phyloP scores from a whole-genome alignment of 1,139 yeast genomes.

The Debaryomycetaceae sp. region DNA sequence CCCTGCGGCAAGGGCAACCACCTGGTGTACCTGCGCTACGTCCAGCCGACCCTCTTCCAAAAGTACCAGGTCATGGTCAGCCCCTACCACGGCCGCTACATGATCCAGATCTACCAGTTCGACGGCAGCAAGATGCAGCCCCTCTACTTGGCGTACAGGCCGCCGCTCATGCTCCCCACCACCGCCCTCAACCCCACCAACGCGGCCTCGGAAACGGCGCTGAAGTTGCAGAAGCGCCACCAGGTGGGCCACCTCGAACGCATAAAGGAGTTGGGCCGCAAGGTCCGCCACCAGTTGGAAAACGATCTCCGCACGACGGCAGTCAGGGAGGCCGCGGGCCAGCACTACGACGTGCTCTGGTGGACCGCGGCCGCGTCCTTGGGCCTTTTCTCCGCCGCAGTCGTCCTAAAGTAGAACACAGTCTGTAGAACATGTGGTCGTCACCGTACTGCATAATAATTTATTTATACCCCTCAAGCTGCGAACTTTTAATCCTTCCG shows the following conservation, averaged over 20 bases:
- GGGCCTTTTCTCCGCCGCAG: slow-evolving; percentile 12
- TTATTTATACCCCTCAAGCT: no score
- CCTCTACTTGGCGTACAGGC: slow-evolving; percentile 78
- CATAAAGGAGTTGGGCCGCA: slow-evolving; percentile 13
- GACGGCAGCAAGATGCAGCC: slow-evolving; percentile 86
- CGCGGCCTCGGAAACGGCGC: slow-evolving; percentile 24
- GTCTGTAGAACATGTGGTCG: no score
- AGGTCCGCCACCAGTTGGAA: slow-evolving; percentile 63
- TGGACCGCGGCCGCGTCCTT: slow-evolving; percentile 26
- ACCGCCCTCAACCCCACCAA: slow-evolving; percentile 79
- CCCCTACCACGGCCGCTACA: slow-evolving; percentile 72
- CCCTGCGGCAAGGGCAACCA: slow-evolving; percentile 56
- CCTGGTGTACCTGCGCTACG: slow-evolving; percentile 62
- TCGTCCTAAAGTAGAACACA: slow-evolving; percentile 5
- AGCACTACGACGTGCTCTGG: slow-evolving; percentile 36
- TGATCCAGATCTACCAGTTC: slow-evolving; percentile 62
- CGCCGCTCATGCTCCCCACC: slow-evolving; percentile 95
- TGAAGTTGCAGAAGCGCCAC: slow-evolving; percentile 14
- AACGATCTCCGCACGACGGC: slow-evolving; percentile 77
- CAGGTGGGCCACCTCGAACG: not conserved
- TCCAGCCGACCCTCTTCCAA: slow-evolving; percentile 51
- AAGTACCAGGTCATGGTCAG: slow-evolving; percentile 55
- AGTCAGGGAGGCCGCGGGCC: slow-evolving; percentile 29
- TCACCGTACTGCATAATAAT: no score
- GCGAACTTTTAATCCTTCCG: no score